Evolutionary conservation across 768 basidiomycete species (phyloP), one percentile per base, ranked within the genome.

Genomic region (Fibroporia radiculosa): DNA sequence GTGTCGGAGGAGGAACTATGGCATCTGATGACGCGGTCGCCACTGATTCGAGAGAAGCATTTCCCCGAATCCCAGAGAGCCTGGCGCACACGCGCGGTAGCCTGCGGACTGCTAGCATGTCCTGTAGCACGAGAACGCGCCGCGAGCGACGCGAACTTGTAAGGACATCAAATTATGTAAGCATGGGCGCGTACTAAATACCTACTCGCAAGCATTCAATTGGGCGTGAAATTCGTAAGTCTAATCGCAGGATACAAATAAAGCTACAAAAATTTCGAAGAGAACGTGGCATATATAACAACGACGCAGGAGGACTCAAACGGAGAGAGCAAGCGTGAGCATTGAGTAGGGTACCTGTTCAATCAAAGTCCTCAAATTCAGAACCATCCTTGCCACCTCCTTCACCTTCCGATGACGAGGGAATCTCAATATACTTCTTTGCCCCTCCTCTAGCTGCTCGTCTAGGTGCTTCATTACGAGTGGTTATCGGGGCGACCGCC

Each of bases 381-480:
- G 55, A 58, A 18, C 46, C 59, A 19, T 52, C 53, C 11, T 51
- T 19, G 3, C 23, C 50, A 5, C 38, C 55, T 10, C 63, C 70
- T 23, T 59, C 67, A 4, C 68, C 72, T 12, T 70, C 70, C 3
- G 71, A 73, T 35, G 72, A 69, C 12, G 42, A 46, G 25, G 48
- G 31, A 34, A 62, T 58, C 51, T 62, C 61, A 33, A 62, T 53
- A 36, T 62, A 62, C 51, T 79, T 78, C 70, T 78, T 80, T 42
- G 69, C 56, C 33, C 67, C 65, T 7, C 64, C 68, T 45, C 71
- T 59, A 10, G 71, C 72, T n/a, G 74, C 67, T 20, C 80, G 73
- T 42, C 67, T 66, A 11, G 74, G 69, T 19, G 67, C 65, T 16
- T 63, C 57, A 10, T 61, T 54, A 3, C 73, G 73, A 23, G 65